Evolutionary conservation across 2,329 filamentous ascomycete genomes (phyloP).

Genomic region (Pseudogymnoascus sp.): DNA sequence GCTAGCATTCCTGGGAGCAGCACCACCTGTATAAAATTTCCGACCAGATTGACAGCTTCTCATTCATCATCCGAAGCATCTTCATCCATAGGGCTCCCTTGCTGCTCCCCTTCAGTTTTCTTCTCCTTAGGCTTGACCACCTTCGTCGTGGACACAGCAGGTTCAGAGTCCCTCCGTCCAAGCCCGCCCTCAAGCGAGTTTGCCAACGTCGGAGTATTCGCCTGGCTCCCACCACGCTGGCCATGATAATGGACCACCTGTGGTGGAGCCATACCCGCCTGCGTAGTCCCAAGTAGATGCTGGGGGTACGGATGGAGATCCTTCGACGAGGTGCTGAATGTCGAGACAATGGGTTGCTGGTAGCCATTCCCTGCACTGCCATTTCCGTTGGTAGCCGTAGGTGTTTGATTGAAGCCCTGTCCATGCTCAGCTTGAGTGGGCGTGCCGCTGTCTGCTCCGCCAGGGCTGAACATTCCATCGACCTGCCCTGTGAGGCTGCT

Average conservation of each 20-base stretch:
- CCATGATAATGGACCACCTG: constrained; percentile 63
- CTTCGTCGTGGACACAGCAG: not conserved
- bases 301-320: constrained; percentile 62
- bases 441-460: constrained; percentile 51
- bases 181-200: constrained; percentile 1
- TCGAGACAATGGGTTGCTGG: constrained; percentile 59
- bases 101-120: not conserved
- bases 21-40: not conserved
- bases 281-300: constrained; percentile 50
- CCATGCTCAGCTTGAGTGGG: constrained; percentile 54
- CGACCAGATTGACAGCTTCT: not conserved
- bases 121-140: not conserved
- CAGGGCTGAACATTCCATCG: constrained; percentile 41
- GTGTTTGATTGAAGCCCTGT: constrained; percentile 40
- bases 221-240: constrained; percentile 59
- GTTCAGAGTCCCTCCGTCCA: not conserved
- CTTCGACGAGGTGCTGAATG: constrained; percentile 63
- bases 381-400: constrained; percentile 39
- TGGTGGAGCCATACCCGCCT: constrained; percentile 55
- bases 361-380: constrained; percentile 52
- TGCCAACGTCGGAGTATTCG: constrained; percentile 52
- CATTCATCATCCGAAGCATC: not conserved
- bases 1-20: not conserved
- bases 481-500: constrained; percentile 60
- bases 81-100: not conserved